Evolutionary conservation across 225 moss, liverwort and hornwort species (phyloP).

Genomic region (Sphagnum tenellum): DNA sequence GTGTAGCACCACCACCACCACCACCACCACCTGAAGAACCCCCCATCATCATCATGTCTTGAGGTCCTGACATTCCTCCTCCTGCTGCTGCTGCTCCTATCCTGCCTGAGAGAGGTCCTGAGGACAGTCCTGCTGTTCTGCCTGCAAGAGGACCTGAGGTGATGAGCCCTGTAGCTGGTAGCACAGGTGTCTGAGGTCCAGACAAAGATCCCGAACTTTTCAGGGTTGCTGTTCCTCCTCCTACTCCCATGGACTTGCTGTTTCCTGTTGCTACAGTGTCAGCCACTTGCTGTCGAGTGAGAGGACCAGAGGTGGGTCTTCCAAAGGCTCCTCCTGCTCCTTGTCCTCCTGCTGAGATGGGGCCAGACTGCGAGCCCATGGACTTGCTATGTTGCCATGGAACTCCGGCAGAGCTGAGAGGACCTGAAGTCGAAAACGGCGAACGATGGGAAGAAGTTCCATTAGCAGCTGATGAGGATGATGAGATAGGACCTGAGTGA

Average conservation of each 20-base stretch:
- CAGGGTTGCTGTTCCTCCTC: background rate
- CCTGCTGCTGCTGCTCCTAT: slow-evolving; percentile 7
- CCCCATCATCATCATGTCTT: slow-evolving; percentile 10
- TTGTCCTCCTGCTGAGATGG: slow-evolving; percentile 8
- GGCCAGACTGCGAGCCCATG: slow-evolving; percentile 34
- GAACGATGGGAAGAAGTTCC: background rate
- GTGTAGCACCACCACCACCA: too few species aligned
- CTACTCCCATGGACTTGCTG: background rate
- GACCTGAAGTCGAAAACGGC: slow-evolving; percentile 41
- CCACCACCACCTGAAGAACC: too few species aligned
- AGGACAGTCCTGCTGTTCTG: slow-evolving; percentile 5
- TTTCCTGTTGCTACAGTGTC: too few species aligned
- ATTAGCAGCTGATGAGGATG: background rate
- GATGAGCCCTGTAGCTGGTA: slow-evolving; percentile 73
- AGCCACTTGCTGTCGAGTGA: slow-evolving; percentile 1
- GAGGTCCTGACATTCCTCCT: slow-evolving; percentile 32
- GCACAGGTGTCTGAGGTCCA: slow-evolving; percentile 34
- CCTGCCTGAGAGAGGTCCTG: slow-evolving; percentile 38
- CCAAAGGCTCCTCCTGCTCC: background rate
- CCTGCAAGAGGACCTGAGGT: slow-evolving; percentile 56
- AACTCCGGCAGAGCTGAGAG: slow-evolving; percentile 34
- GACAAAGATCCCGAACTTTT: slow-evolving; percentile 36
- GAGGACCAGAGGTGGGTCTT: slow-evolving; percentile 18
- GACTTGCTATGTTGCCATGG: slow-evolving; percentile 45
- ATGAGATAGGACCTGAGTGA: slow-evolving; percentile 32